These are phyloP conservation scores for Mikania micrantha DNA, from an alignment of 129 eudicot genomes.

Conservation along the genomic window DNA sequence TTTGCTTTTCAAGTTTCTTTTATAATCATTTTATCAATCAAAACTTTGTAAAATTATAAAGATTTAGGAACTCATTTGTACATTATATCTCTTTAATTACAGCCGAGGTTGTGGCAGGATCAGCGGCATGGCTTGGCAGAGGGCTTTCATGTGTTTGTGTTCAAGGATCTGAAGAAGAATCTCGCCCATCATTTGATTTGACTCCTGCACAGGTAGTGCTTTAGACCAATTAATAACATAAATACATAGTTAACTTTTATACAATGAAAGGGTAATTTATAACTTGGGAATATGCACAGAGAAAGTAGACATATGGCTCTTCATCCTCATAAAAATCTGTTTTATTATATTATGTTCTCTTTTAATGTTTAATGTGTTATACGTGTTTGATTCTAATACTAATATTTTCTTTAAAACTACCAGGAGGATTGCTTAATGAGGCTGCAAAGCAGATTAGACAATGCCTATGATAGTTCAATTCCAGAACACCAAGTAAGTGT, in stretches of 20 bases:
- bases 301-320: neutral
- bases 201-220: slow-evolving; percentile 75
- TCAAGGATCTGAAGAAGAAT: slow-evolving; percentile 81
- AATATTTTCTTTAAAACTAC: neutral
- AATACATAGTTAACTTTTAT: neutral
- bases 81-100: slow-evolving; percentile 31
- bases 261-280: neutral
- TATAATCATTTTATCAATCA: neutral
- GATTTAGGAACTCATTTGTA: slow-evolving; percentile 9
- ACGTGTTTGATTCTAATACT: slow-evolving; percentile 1
- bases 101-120: slow-evolving; percentile 97
- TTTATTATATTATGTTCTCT: neutral
- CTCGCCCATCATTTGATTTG: slow-evolving; percentile 84
- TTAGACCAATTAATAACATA: slow-evolving; percentile 4
- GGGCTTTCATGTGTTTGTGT: slow-evolving; percentile 99
- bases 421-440: slow-evolving; percentile 78
- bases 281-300: neutral
- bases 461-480: slow-evolving; percentile 65
- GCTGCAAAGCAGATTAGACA: slow-evolving; percentile 71
- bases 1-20: neutral
- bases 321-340: neutral
- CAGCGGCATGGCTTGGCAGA: slow-evolving; percentile 98
- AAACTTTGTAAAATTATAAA: neutral
- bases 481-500: slow-evolving; percentile 74
- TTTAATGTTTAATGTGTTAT: neutral